Evolutionary conservation across 2,329 filamentous ascomycete genomes (phyloP), one percentile per base, ranked within the genome.

Genomic region (Byssoonygena ceratinophila): DNA sequence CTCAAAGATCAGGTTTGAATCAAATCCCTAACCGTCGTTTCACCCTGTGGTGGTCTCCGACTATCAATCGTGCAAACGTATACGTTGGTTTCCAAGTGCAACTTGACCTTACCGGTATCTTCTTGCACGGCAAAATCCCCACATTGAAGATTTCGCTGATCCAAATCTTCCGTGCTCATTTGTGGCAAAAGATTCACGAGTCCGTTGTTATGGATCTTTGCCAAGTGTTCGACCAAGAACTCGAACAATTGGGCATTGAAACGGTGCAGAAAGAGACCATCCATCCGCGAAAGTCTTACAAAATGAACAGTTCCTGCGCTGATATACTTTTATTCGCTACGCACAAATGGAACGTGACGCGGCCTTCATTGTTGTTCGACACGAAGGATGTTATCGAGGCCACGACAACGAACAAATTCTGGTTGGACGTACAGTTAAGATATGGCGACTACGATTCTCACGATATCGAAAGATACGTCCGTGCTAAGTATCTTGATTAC

Each of bases 101-200:
- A 64, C 79, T 98, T 47, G 92, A 98, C 78, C 73, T 98, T 53
- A 98, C 94, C 1, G 92, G 92, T 67, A 98, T 98, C 56, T 98
- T 98, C 81, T 77, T 98, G 66, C 94, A 98, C 74, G 92, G 92
- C 62, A 98, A 98, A 72, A 98, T 98, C 53, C 94, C 92, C 0
- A 98, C 92, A 0, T 72, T 98, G 40, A 98, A 98, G 73, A 98
- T 98, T 57, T 96, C 90, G 0, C 75, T 98, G 51, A 98, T 98
- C 56, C 92, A 98, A 67, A 98, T 98, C 62, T 98, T 98, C 86
- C 84, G 92, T 67, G 92, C 94, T 49, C 92, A 98, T 80, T 83
- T 98, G 76, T 98, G 92, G 92, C 92, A 98, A 69, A 98, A 98
- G 77, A 97, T 98, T 44, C 94, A 98, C 70, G 92, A 98, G 70